Evolutionary conservation across 805 yeast species (phyloP).

Genomic region (Suhomyces canberraensis): DNA sequence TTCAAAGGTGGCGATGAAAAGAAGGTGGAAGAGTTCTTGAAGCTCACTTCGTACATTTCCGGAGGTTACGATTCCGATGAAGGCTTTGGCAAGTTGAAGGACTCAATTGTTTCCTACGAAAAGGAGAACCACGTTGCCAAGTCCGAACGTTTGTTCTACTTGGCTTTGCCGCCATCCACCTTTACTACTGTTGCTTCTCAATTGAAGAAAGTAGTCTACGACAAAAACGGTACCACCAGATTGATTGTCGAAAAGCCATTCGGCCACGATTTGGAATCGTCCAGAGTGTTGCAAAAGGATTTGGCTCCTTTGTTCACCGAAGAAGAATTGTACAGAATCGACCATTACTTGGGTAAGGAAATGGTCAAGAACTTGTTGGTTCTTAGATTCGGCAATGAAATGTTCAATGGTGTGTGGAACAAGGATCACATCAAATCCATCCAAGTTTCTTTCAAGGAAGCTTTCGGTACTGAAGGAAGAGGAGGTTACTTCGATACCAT

Average conservation of each 20-base stretch:
- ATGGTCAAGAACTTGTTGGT: conserved; percentile 92
- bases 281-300: conserved; percentile 70
- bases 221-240: conserved; percentile 63
- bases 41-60: conserved; percentile 61
- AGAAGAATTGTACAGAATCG: conserved; percentile 91
- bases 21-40: conserved; percentile 61
- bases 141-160: conserved; percentile 82
- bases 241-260: conserved; percentile 95
- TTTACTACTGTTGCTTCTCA: conserved; percentile 76
- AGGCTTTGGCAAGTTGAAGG: conserved; percentile 61
- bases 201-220: conserved; percentile 66
- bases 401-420: conserved; percentile 88
- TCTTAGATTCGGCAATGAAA: conserved; percentile 85
- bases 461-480: conserved; percentile 98
- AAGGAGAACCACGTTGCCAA: conserved; percentile 36
- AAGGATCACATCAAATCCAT: conserved; percentile 71
- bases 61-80: conserved; percentile 81
- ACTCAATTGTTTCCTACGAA: conserved; percentile 60
- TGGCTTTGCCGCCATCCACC: conserved; percentile 93
- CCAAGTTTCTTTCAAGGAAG: conserved; percentile 92
- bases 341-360: conserved; percentile 96
- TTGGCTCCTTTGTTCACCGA: conserved; percentile 86
- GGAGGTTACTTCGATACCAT: conserved; percentile 96
- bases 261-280: conserved; percentile 83
- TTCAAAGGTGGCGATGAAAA: conserved; percentile 49